phyloP scores from a whole-genome alignment of 106 monocot genomes.

The Chionographis japonica region DNA sequence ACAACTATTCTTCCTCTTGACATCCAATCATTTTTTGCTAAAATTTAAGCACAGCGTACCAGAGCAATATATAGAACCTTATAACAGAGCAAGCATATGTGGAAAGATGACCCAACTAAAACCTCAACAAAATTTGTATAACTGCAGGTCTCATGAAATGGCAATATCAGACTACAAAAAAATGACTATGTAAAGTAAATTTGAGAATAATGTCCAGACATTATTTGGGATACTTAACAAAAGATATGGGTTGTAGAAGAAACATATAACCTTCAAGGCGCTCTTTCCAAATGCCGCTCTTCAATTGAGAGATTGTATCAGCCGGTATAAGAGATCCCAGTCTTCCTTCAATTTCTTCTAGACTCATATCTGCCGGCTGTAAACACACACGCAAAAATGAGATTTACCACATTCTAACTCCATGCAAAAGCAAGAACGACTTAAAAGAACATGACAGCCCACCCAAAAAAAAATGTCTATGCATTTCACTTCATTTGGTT shows the following conservation, averaged over 20 bases:
- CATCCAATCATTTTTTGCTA: no score
- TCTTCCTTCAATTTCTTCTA: constrained; percentile 93
- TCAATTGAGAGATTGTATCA: constrained; percentile 74
- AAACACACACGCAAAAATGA: constrained; percentile 1
- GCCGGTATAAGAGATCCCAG: constrained; percentile 55
- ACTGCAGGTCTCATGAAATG: no score
- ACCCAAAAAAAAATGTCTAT: no score
- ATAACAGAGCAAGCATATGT: no score
- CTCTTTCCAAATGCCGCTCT: constrained; percentile 98
- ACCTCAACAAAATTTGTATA: no score
- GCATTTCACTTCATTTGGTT: no score
- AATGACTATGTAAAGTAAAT: constrained; percentile 5
- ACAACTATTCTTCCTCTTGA: no score
- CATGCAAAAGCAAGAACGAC: background rate
- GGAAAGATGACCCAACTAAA: no score
- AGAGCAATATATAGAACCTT: no score
- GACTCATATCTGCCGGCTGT: constrained; percentile 93
- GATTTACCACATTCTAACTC: background rate
- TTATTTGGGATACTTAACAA: background rate
- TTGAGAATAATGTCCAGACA: background rate
- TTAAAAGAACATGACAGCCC: no score
- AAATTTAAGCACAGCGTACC: no score
- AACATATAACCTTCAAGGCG: constrained; percentile 80
- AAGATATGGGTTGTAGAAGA: background rate
- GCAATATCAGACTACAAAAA: background rate